Percentiles rank a stretch among this genome's conserved stretches.
Evolutionary conservation across 192 early-diverging fungal genomes (phyloP).

Genomic region (Coemansia sp.): DNA sequence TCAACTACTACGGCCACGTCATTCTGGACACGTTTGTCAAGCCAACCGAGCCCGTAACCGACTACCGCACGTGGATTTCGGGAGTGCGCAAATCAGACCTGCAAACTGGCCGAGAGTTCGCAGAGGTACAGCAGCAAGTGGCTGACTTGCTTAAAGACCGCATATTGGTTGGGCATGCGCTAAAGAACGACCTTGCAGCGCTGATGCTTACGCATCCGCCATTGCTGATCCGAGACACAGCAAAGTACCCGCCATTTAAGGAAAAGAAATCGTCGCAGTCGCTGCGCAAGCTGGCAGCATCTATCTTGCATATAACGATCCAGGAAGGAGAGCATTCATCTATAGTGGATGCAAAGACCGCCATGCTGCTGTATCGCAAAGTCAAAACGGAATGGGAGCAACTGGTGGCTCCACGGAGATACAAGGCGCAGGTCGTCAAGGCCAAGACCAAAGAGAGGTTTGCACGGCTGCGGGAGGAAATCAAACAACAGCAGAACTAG

Average conservation of each 20-base stretch:
- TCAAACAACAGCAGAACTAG: constrained; percentile 19
- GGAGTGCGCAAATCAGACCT: constrained; percentile 85
- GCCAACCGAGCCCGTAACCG: constrained; percentile 80
- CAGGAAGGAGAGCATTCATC: constrained; percentile 87
- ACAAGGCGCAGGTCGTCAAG: constrained; percentile 27
- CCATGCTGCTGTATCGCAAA: constrained; percentile 87
- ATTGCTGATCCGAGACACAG: constrained; percentile 78
- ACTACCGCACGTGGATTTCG: constrained; percentile 89
- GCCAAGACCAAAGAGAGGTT: constrained; percentile 46
- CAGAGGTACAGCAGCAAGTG: constrained; percentile 75
- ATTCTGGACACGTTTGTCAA: constrained; percentile 83
- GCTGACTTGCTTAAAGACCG: constrained; percentile 80
- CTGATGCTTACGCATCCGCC: constrained; percentile 81
- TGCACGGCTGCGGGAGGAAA: constrained; percentile 35
- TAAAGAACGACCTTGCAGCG: constrained; percentile 82
- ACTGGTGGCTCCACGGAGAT: constrained; percentile 31
- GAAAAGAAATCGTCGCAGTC: constrained; percentile 47
- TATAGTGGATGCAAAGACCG: constrained; percentile 83
- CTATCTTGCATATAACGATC: constrained; percentile 75
- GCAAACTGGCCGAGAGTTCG: constrained; percentile 62
- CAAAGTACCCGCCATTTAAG: constrained; percentile 64
- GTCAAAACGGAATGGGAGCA: constrained; percentile 82
- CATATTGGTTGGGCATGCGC: constrained; percentile 87
- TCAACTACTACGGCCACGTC: constrained; percentile 89
- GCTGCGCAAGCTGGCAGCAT: constrained; percentile 72